These are phyloP conservation scores for Sanghuangporus baumii DNA, from an alignment of 1,284 basidiomycete genomes.

Conservation along the genomic window DNA sequence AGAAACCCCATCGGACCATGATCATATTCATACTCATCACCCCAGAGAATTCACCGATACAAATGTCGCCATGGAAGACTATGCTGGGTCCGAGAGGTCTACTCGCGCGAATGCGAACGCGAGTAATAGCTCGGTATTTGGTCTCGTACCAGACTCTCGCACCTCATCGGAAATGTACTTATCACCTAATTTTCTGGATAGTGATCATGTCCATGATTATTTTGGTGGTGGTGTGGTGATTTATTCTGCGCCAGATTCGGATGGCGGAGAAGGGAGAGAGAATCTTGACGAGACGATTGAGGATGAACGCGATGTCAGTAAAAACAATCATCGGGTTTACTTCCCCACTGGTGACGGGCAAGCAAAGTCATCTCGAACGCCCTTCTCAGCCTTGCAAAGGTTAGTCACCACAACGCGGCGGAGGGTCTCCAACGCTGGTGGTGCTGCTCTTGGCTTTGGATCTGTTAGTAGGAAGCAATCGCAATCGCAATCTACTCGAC, in stretches of 20 bases:
- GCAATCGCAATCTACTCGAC: not conserved
- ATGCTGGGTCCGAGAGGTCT: not conserved
- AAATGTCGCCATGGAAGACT: not conserved
- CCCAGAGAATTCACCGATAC: not conserved
- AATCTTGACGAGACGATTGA: not conserved
- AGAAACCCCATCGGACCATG: not conserved
- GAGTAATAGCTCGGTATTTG: not conserved
- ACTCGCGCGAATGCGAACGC: not conserved
- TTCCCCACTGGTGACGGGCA: not conserved
- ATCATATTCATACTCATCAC: not conserved
- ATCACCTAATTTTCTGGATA: slow-evolving; percentile 5
- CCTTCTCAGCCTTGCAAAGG: not conserved
- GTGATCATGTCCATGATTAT: not conserved
- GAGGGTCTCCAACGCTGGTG: not conserved
- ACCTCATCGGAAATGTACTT: slow-evolving; percentile 1
- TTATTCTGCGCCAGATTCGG: too few species aligned
- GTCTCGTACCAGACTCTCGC: not conserved
- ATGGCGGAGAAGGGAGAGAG: not conserved
- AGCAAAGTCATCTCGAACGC: not conserved
- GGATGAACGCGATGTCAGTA: not conserved
- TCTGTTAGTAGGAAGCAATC: not conserved
- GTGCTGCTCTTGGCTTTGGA: not conserved
- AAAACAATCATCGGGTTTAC: not conserved
- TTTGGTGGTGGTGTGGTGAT: not conserved
- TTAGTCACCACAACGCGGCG: not conserved